Evolutionary conservation across 495 filamentous ascomycete genomes (phyloP).

Genomic region (Delitschia confertaspora): DNA sequence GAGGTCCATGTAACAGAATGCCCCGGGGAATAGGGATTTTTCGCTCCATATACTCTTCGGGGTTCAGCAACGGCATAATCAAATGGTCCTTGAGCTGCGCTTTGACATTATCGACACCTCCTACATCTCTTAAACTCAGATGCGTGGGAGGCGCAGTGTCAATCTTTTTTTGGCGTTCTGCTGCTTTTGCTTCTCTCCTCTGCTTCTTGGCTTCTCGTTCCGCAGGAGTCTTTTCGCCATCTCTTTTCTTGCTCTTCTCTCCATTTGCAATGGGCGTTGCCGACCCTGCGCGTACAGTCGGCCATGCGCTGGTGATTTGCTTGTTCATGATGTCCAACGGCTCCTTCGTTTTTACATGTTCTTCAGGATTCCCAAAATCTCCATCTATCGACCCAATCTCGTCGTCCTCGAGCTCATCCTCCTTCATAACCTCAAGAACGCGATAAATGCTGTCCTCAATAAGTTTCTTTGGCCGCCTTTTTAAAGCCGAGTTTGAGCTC

Average conservation of each 20-base stretch:
- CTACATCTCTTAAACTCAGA: constrained; percentile 69
- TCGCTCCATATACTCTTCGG: constrained; percentile 50
- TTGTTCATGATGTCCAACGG: constrained; percentile 66
- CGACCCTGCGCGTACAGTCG: constrained; percentile 38
- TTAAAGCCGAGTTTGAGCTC: constrained; percentile 74
- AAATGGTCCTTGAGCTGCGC: constrained; percentile 69
- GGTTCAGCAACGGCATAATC: constrained; percentile 64
- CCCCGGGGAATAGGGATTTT: constrained; percentile 71
- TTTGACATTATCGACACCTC: constrained; percentile 75
- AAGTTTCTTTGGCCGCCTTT: constrained; percentile 65
- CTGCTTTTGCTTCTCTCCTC: constrained; percentile 38
- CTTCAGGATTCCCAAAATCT: constrained; percentile 45
- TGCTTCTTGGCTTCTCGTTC: constrained; percentile 45
- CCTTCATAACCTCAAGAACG: constrained; percentile 63
- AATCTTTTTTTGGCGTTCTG: constrained; percentile 34
- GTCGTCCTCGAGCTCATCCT: constrained; percentile 49
- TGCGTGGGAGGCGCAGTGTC: constrained; percentile 66
- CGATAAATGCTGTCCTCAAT: constrained; percentile 82
- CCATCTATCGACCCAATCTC: constrained; percentile 54
- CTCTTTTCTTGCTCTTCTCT: constrained; percentile 24
- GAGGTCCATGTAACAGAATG: constrained; percentile 83
- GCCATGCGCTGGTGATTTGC: constrained; percentile 62
- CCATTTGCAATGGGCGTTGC: constrained; percentile 21
- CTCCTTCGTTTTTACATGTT: constrained; percentile 5
- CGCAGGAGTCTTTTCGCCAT: constrained; percentile 48